A percentile compares a stretch with the other conserved stretches of the same genome.
phyloP scores from a whole-genome alignment of 345 rosid genomes.

The Heritiera littoralis region DNA sequence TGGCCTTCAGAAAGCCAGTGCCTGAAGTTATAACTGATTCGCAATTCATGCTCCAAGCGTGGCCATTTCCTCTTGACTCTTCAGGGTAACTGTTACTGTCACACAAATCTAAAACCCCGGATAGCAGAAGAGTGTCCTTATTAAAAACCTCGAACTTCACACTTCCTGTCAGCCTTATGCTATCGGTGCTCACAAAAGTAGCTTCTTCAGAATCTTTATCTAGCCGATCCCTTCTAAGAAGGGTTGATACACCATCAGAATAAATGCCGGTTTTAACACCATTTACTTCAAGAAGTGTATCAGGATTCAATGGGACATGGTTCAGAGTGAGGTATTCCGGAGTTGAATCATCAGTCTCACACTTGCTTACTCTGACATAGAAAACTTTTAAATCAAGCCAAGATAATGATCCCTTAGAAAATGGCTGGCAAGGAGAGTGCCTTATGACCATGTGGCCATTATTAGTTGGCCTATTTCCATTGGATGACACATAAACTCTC shows the following conservation, averaged over 20 bases:
- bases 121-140: slow-evolving; percentile 55
- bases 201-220: slow-evolving; percentile 79
- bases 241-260: slow-evolving; percentile 58
- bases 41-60: slow-evolving; percentile 74
- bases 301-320: slow-evolving; percentile 69
- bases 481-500: slow-evolving; percentile 42
- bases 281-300: slow-evolving; percentile 74
- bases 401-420: slow-evolving; percentile 38
- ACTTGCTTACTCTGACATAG: slow-evolving; percentile 72
- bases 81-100: slow-evolving; percentile 42
- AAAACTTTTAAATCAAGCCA: slow-evolving; percentile 90
- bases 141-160: slow-evolving; percentile 77
- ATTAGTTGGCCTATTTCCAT: slow-evolving; percentile 37
- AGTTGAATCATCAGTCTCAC: slow-evolving; percentile 58
- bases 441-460: slow-evolving; percentile 38
- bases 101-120: slow-evolving; percentile 64
- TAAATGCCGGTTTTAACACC: slow-evolving; percentile 59
- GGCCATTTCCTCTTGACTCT: slow-evolving; percentile 41
- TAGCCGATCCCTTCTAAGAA: slow-evolving; percentile 76
- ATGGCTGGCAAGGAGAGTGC: slow-evolving; percentile 39
- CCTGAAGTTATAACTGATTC: slow-evolving; percentile 48
- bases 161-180: slow-evolving; percentile 67
- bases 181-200: slow-evolving; percentile 80
- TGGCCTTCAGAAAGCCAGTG: slow-evolving; percentile 59
- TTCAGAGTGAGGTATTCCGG: slow-evolving; percentile 65